Evolutionary conservation across 148 eudicot species (phyloP).

Genomic region (Agrostemma githago): DNA sequence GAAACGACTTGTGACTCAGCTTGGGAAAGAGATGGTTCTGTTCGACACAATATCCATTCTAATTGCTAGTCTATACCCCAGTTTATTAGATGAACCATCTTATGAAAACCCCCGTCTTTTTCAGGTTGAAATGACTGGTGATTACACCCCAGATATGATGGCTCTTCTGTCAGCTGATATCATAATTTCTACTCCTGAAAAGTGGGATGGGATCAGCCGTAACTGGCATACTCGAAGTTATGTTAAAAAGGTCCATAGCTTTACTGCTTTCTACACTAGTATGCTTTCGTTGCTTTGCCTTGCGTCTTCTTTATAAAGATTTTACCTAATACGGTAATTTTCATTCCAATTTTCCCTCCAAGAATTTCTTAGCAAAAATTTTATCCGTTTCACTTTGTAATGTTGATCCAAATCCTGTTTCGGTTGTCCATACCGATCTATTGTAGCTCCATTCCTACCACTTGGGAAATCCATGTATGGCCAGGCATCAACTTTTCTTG

Average conservation of each 20-base stretch:
- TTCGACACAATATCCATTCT: not conserved
- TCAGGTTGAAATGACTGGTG: conserved; percentile 99
- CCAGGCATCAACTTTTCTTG: not conserved
- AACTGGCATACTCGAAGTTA: conserved; percentile 93
- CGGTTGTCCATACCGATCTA: not conserved
- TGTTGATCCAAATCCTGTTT: not conserved
- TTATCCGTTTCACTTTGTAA: not conserved
- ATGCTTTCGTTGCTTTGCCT: conserved; percentile 4
- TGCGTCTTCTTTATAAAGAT: not conserved
- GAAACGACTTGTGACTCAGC: conserved; percentile 77
- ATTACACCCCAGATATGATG: conserved; percentile 84
- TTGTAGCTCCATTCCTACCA: not conserved
- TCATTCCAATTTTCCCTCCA: not conserved
- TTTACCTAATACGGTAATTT: not conserved
- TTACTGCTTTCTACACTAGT: not conserved
- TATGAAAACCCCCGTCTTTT: conserved; percentile 12
- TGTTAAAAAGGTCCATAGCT: conserved; percentile 65
- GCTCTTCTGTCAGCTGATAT: conserved; percentile 94
- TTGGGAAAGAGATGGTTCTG: conserved; percentile 86
- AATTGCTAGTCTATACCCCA: not conserved
- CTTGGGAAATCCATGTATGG: not conserved
- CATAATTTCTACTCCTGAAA: conserved; percentile 96
- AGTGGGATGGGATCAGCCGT: conserved; percentile 99
- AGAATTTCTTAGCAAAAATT: conserved; percentile 3
- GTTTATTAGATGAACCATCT: conserved; percentile 1